Evolutionary conservation across 306 rosid genomes (phyloP).

Genomic region (Dryas drummondii): DNA sequence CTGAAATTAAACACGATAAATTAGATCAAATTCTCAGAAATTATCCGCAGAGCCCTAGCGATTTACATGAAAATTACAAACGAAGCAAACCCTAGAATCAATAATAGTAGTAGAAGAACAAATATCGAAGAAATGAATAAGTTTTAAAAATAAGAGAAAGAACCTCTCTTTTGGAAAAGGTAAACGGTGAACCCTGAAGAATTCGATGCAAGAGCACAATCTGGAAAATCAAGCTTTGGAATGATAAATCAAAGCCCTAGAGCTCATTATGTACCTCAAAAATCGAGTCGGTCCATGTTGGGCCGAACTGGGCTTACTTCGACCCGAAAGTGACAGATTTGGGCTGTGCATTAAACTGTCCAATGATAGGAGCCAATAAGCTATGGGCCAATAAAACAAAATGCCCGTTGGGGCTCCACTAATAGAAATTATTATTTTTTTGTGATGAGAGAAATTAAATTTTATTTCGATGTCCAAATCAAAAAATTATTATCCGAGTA

Average conservation of each 20-base stretch:
- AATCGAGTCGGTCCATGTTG: conserved; percentile 1
- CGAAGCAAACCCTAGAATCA: conserved; percentile 11
- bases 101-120: neutral
- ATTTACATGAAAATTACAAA: neutral
- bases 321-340: neutral
- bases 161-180: conserved; percentile 11
- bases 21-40: neutral
- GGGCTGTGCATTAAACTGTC: neutral
- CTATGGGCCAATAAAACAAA: neutral
- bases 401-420: no score
- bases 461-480: no score
- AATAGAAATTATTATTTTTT: no score
- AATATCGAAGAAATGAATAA: neutral
- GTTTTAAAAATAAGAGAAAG: no score
- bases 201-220: neutral
- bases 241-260: neutral
- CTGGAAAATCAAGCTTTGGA: neutral
- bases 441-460: no score
- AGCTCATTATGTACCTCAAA: neutral
- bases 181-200: neutral
- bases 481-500: no score
- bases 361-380: neutral
- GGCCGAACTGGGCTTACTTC: neutral
- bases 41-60: neutral
- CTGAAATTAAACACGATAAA: neutral